Evolutionary conservation across 345 rosid species (phyloP).

Genomic region (Lenwebbia sp.): DNA sequence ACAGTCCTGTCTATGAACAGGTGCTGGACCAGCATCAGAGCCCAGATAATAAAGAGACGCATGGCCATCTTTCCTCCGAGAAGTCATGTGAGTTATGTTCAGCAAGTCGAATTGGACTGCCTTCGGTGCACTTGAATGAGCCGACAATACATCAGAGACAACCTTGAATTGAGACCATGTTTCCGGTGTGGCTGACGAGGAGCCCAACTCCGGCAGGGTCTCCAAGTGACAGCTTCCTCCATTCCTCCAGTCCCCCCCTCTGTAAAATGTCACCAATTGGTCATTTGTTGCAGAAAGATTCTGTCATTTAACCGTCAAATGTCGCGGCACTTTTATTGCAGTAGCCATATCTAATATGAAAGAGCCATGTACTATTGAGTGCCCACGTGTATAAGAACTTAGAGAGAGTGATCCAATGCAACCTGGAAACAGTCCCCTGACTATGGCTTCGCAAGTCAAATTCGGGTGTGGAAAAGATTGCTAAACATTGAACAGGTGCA

Average conservation of each 20-base stretch:
- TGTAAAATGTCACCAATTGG: conserved; percentile 5
- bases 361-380: background rate
- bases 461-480: background rate
- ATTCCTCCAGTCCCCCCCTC: conserved; percentile 89
- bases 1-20: conserved; percentile 73
- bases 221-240: conserved; percentile 88
- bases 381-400: background rate
- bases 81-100: conserved; percentile 64
- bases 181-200: conserved; percentile 30
- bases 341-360: background rate
- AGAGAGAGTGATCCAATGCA: background rate
- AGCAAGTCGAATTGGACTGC: conserved; percentile 25
- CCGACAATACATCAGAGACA: conserved; percentile 29
- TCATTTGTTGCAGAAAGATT: background rate
- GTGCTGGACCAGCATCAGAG: conserved; percentile 38
- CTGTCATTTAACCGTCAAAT: background rate
- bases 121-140: conserved; percentile 13
- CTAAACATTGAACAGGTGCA: background rate
- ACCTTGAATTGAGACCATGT: conserved; percentile 37
- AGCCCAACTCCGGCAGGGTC: conserved; percentile 61
- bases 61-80: conserved; percentile 78
- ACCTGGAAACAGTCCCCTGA: background rate
- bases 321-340: background rate
- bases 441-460: background rate
- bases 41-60: conserved; percentile 64